Evolutionary conservation across 192 early-diverging fungal genomes (phyloP), one percentile per base, ranked within the genome.

Genomic region (Backusella luteola): DNA sequence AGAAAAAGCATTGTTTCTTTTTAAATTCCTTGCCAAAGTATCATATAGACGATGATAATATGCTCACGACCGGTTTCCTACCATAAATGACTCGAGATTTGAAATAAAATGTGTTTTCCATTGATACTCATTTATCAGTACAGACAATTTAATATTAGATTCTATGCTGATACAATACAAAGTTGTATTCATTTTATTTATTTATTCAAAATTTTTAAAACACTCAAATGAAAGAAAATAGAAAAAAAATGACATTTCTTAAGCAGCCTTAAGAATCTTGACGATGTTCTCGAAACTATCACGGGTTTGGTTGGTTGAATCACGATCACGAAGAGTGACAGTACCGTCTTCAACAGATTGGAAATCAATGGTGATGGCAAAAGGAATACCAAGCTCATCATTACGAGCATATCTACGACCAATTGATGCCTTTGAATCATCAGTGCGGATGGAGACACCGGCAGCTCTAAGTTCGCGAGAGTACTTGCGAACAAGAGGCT

Each of bases 311-410:
- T 94, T 93, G 41, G 93, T 95, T 32, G 96, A 92, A 79, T 99
- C 98, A 66, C 98, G 92, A 85, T 98, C 96, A 70, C 98, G 93
- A 56, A 99, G 86, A 15, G 98, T 99, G 39, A 99, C 93, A 12
- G 96, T 96, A 70, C 87, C 74, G 80, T 99, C 98, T 81, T 96
- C 87, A 49, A 91, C 91, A n/a, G 97, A 95, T 78, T 97, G 93
- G 91, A 99, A 98, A 86, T 99, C 98, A 38, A 99, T 92, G 14
- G 98, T 99, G 81, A 99, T 89, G 35, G 93, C 97, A 84, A 96
- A 99, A 41, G 96, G 96, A 46, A 94, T 99, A 74, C 98, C 98
- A 35, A 99, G 82, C 84, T 99, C 97, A 83, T 99, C 98, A 83
- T 98, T 98, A 77, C 98, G 93, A 3, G 97, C 90, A 85, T 99